Conservation (phyloP, 768 basidiomycete genomes). For the Mycena latifolia region DNA sequence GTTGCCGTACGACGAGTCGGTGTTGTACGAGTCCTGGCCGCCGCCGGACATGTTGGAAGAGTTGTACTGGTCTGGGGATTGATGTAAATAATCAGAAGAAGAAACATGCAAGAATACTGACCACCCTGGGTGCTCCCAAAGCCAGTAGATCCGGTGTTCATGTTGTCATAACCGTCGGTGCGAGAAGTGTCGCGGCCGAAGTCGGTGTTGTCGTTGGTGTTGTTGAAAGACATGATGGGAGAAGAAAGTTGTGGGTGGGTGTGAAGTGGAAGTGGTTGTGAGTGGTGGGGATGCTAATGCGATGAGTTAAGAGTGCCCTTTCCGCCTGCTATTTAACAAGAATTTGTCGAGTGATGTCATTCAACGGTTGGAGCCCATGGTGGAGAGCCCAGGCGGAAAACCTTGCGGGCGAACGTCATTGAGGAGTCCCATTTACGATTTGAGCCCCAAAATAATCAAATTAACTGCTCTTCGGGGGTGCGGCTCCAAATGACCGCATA, state of each 20-base stretch:
- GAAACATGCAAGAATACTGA: neutral
- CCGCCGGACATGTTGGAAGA: neutral
- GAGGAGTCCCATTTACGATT: no score
- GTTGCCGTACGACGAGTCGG: no score
- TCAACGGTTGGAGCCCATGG: neutral
- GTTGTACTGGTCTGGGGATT: neutral
- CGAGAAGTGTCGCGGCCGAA: conserved; percentile 3
- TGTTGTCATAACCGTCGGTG: neutral
- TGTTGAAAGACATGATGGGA: neutral
- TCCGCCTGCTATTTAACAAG: neutral
- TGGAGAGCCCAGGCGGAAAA: no score
- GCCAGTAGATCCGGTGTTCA: neutral
- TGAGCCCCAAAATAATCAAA: no score
- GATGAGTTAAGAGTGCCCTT: neutral
- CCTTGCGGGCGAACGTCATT: no score
- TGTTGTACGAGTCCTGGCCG: no score
- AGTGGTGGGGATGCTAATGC: neutral
- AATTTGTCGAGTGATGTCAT: neutral
- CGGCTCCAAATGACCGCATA: no score
- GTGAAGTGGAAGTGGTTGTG: neutral
- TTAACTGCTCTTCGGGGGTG: no score
- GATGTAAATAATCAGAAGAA: neutral
- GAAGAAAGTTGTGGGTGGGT: neutral
- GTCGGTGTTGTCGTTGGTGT: conserved; percentile 3
- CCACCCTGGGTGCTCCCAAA: conserved; percentile 8